These are phyloP conservation scores for Dictyostelium purpureum DNA, from an alignment of 78 protist genomes.

Conservation along the genomic window DNA sequence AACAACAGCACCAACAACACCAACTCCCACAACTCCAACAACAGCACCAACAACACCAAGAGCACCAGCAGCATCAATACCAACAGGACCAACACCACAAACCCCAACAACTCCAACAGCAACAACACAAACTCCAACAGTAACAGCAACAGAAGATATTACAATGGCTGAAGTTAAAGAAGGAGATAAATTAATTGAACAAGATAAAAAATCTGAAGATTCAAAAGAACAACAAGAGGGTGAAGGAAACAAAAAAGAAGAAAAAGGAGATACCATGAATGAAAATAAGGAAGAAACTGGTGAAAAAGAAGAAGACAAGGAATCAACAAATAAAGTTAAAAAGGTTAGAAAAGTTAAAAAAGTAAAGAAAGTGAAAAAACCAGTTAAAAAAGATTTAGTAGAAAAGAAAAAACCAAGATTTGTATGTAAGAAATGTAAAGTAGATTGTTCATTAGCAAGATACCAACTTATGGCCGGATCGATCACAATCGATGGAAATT, in stretches of 20 bases:
- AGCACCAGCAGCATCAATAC: background rate
- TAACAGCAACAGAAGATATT: background rate
- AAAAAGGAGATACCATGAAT: background rate
- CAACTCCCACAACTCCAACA: background rate
- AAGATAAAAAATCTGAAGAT: background rate
- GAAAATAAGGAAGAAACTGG: background rate
- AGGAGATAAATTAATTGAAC: background rate
- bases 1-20: background rate
- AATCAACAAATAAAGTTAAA: too few species aligned
- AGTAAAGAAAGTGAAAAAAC: background rate
- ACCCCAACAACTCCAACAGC: background rate
- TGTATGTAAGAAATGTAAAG: conserved; percentile 26
- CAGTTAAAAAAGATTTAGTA: background rate
- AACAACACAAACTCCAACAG: background rate
- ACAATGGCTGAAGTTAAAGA: background rate
- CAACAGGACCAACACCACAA: background rate
- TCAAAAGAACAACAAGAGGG: background rate
- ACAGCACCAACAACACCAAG: background rate
- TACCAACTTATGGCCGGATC: background rate
- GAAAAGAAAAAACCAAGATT: conserved; percentile 5
- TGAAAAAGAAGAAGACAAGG: background rate
- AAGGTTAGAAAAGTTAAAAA: background rate
- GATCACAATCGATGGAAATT: background rate
- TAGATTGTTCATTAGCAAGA: conserved; percentile 23
- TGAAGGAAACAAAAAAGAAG: background rate